phyloP scores from a whole-genome alignment of 1,139 yeast genomes.

The Diutina siamensis region DNA sequence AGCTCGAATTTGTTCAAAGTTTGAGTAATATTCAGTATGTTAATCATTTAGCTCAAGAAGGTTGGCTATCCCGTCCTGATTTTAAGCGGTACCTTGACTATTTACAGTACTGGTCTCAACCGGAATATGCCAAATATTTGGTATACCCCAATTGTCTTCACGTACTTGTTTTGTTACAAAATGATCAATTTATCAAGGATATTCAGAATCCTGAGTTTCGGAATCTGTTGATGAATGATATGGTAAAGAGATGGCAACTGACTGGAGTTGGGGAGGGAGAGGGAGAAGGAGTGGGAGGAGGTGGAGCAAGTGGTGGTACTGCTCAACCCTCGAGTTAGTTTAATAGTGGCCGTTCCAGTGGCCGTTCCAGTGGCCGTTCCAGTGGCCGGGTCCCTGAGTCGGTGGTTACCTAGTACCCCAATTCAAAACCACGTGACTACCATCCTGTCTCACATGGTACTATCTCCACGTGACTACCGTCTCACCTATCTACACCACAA shows the following conservation, averaged over 20 bases:
- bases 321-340: too few relatives aligned
- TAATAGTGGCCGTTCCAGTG: background rate
- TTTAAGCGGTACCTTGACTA: constrained; percentile 57
- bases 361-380: background rate
- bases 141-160: constrained; percentile 70
- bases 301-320: too few relatives aligned
- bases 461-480: background rate
- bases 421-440: too few relatives aligned
- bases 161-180: constrained; percentile 45
- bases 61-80: constrained; percentile 46
- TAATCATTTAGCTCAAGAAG: constrained; percentile 64
- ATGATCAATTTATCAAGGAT: constrained; percentile 43
- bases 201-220: constrained; percentile 47
- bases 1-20: constrained; percentile 76
- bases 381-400: too few relatives aligned
- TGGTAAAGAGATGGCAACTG: constrained; percentile 56
- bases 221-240: constrained; percentile 57
- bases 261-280: background rate
- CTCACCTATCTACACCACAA: background rate
- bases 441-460: too few relatives aligned
- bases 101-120: constrained; percentile 63
- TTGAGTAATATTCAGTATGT: constrained; percentile 68
- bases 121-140: constrained; percentile 51
- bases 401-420: too few relatives aligned
- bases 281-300: background rate